Evolutionary conservation across 441 rosid species (phyloP).

Genomic region (Adansonia rubrostipa): DNA sequence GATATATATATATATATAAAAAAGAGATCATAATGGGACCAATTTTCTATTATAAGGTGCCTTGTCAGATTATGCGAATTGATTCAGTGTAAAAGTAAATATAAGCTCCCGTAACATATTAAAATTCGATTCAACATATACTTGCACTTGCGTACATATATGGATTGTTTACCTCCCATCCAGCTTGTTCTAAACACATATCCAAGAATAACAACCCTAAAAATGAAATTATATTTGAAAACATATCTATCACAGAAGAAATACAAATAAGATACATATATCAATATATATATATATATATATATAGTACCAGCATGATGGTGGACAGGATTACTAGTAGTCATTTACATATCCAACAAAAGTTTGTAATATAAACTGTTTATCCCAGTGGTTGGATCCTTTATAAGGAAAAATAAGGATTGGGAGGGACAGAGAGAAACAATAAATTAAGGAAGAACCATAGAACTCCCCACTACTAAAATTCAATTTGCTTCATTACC

Average conservation of each 20-base stretch:
- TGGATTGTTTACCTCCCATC: not conserved
- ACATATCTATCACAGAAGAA: not conserved
- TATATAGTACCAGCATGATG: not conserved
- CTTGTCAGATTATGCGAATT: not conserved
- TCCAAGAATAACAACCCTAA: not conserved
- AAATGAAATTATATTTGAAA: not conserved
- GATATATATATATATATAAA: not conserved
- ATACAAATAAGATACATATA: too few species aligned
- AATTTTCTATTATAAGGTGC: conserved; percentile 10
- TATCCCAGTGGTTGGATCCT: not conserved
- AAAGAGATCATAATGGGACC: not conserved
- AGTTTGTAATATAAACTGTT: not conserved
- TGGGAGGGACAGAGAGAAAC: not conserved
- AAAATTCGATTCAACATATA: not conserved
- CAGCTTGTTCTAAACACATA: not conserved
- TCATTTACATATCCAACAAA: not conserved
- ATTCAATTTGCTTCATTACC: not conserved
- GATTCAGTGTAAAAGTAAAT: not conserved
- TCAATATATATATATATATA: too few species aligned
- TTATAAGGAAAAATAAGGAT: not conserved
- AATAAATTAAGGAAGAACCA: not conserved
- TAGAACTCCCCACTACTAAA: not conserved
- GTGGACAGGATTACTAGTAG: not conserved
- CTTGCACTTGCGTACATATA: not conserved
- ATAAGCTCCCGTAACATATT: not conserved